These are phyloP conservation scores for Megacollybia marginata DNA, from an alignment of 768 basidiomycete genomes.

Conservation along the genomic window DNA sequence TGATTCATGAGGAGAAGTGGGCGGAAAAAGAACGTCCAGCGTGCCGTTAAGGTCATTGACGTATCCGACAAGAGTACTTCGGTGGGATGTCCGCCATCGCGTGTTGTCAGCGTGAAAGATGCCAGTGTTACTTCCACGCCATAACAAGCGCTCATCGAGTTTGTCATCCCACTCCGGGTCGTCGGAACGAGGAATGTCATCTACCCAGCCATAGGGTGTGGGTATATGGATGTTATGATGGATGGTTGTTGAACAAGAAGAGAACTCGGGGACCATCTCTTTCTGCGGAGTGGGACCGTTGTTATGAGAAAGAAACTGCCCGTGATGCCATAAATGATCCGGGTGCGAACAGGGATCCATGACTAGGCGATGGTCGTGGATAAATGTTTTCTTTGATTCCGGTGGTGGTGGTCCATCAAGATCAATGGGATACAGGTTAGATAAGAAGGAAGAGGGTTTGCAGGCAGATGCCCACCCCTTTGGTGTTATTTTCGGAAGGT, in stretches of 20 bases:
- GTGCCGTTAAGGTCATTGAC: constrained; percentile 27
- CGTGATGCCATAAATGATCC: constrained; percentile 37
- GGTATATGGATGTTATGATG: constrained; percentile 53
- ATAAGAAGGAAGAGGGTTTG: constrained; percentile 2
- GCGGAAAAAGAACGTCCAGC: background rate
- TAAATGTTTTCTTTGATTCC: constrained; percentile 34
- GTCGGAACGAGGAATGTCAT: constrained; percentile 31
- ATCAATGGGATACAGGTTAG: constrained; percentile 15
- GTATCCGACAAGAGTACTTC: constrained; percentile 37
- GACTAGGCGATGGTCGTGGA: constrained; percentile 35
- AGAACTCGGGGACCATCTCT: constrained; percentile 43
- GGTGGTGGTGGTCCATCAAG: constrained; percentile 26
- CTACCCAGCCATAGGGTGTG: constrained; percentile 39
- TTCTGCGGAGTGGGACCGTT: constrained; percentile 36
- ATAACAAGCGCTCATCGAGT: constrained; percentile 51
- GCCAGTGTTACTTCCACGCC: constrained; percentile 75
- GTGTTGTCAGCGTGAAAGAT: constrained; percentile 32
- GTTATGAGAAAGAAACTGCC: constrained; percentile 42
- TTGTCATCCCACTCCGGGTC: constrained; percentile 64
- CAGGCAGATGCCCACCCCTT: constrained; percentile 9
- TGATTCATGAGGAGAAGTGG: background rate
- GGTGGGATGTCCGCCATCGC: constrained; percentile 45
- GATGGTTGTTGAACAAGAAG: constrained; percentile 38
- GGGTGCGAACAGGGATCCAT: constrained; percentile 49
- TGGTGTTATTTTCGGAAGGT: background rate